A percentile compares a stretch with the other conserved stretches of the same genome.
These are phyloP conservation scores for Conoideocrella luteorostrata DNA, from an alignment of 2,329 filamentous ascomycete genomes.

Conservation along the genomic window DNA sequence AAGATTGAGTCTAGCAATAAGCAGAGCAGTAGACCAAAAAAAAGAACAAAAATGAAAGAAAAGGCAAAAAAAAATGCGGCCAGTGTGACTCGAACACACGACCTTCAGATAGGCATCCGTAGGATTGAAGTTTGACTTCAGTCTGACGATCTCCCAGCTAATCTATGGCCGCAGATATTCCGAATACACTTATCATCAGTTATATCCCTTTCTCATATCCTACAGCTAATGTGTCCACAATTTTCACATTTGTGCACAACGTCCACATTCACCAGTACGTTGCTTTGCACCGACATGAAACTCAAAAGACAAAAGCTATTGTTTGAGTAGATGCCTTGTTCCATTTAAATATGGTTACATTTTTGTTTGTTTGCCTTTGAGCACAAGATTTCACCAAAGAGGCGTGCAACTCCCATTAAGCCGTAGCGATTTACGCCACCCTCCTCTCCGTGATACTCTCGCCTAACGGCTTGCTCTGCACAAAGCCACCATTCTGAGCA, in stretches of 20 bases:
- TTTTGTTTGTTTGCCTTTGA: too few species aligned
- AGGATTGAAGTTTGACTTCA: slow-evolving; percentile 20
- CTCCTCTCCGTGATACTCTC: slow-evolving; percentile 56
- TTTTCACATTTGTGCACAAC: too few species aligned
- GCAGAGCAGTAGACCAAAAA: neutral
- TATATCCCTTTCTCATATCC: slow-evolving; percentile 5
- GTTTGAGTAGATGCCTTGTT: too few species aligned
- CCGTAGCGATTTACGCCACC: slow-evolving; percentile 20
- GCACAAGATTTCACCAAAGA: too few species aligned
- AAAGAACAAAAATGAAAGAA: neutral
- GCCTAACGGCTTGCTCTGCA: slow-evolving; percentile 41
- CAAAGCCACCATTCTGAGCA: slow-evolving; percentile 44
- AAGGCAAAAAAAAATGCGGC: slow-evolving; percentile 1
- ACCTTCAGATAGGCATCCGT: slow-evolving; percentile 20
- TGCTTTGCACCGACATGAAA: too few species aligned
- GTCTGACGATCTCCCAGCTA: slow-evolving; percentile 22
- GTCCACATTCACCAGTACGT: too few species aligned
- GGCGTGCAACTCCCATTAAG: too few species aligned
- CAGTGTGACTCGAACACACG: slow-evolving; percentile 16
- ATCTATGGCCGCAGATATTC: slow-evolving; percentile 14
- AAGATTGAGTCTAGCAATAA: neutral
- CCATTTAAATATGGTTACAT: too few species aligned
- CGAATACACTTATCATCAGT: neutral
- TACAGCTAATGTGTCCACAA: neutral
- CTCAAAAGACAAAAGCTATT: too few species aligned